phyloP scores from a whole-genome alignment of 2,329 filamentous ascomycete species.

The Ascochyta lentis region DNA sequence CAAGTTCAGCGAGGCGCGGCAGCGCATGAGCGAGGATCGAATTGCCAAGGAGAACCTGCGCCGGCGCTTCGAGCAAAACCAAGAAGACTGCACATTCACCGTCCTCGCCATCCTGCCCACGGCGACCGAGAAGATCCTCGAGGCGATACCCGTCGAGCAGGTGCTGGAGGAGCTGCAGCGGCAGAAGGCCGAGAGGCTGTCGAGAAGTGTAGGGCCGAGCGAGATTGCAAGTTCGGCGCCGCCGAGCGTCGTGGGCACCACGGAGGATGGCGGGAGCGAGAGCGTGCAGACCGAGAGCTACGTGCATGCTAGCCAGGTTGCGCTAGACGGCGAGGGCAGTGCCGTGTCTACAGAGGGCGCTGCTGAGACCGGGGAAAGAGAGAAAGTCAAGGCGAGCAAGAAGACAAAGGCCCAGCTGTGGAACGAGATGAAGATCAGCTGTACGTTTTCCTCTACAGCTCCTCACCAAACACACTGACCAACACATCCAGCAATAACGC shows the following conservation, averaged over 20 bases:
- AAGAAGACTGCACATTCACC: conserved; percentile 98
- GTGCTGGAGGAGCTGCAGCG: conserved; percentile 93
- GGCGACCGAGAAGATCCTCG: conserved; percentile 85
- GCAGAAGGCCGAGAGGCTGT: conserved; percentile 79
- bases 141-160: conserved; percentile 87
- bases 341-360: conserved; percentile 47
- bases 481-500: conserved; percentile 73
- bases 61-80: conserved; percentile 96
- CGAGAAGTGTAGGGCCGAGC: conserved; percentile 63
- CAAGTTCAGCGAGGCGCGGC: conserved; percentile 90
- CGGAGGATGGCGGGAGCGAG: conserved; percentile 79
- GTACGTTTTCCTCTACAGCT: conserved; percentile 60
- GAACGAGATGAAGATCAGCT: conserved; percentile 96
- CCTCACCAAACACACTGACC: background rate
- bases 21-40: conserved; percentile 95
- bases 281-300: conserved; percentile 83
- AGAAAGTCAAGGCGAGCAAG: conserved; percentile 64
- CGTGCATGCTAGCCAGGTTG: conserved; percentile 79
- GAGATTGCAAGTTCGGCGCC: conserved; percentile 65
- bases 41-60: conserved; percentile 97
- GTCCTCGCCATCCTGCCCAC: conserved; percentile 95
- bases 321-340: conserved; percentile 57
- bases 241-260: conserved; percentile 66
- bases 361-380: conserved; percentile 52
- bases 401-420: conserved; percentile 93